A percentile compares a stretch with the other conserved stretches of the same genome.
Conservation (phyloP, 208 protist genomes). For the Endotrypanum monterogeii region DNA sequence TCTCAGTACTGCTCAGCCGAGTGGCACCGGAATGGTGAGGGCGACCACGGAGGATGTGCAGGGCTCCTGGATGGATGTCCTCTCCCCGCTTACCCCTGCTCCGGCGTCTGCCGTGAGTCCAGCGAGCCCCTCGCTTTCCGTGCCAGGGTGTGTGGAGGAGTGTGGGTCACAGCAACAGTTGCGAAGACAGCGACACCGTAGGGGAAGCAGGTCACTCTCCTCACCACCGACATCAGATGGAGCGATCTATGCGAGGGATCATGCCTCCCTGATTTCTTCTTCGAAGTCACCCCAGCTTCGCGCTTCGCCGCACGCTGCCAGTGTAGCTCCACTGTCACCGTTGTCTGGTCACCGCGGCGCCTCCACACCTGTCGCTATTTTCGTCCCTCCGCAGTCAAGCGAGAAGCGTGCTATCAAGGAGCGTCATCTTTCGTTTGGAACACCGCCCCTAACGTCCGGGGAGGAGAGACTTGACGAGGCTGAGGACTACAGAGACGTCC, state of each 20-base stretch:
- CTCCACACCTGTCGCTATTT: not conserved
- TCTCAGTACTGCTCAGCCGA: not conserved
- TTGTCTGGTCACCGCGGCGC: slow-evolving; percentile 9
- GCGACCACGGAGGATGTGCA: not conserved
- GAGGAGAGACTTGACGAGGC: not conserved
- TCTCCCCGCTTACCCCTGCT: slow-evolving; percentile 28
- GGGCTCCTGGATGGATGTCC: slow-evolving; percentile 9
- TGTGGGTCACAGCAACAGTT: not conserved
- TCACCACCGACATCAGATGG: not conserved
- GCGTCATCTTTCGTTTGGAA: not conserved
- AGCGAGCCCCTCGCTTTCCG: not conserved
- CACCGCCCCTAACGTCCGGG: not conserved
- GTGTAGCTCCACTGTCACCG: slow-evolving; percentile 20
- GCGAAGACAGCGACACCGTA: slow-evolving; percentile 1
- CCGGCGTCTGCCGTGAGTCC: not conserved
- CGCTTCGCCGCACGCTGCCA: not conserved
- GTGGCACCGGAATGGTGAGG: not conserved
- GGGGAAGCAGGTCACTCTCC: not conserved
- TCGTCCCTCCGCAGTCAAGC: not conserved
- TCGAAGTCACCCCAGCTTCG: not conserved
- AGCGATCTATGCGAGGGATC: not conserved
- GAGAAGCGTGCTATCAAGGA: not conserved
- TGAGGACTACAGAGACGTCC: not conserved
- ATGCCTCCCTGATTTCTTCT: not conserved
- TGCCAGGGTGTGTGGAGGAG: not conserved